Base-by-base conservation (phyloP, 129 eudicot species). In the Smallanthus sonchifolius region DNA sequence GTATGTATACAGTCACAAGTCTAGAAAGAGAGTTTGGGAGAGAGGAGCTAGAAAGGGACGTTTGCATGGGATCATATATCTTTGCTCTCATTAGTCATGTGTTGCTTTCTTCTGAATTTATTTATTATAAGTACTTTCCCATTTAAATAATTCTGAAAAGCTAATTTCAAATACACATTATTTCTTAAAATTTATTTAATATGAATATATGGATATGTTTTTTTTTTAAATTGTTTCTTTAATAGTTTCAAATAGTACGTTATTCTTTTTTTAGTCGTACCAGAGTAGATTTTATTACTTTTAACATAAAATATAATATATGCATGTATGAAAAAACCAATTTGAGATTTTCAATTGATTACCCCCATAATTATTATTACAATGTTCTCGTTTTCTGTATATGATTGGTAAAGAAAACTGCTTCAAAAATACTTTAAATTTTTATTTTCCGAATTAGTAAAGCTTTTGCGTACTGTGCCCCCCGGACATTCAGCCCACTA, bases 11-110 rank as follows among this genome's bases (percentile, higher is more conserved):
- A 44, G 6, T 65, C 57, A 49, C 70, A 45, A 61, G 60, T 74
- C 36, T 45, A 56, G 43, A 15, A 52, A 39, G 86, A 85, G 84
- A 79, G 79, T 72, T 70, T 80, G 87, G 86, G 89, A 77, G 86
- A 87, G 74, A 81, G 83, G 76, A 79, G 85, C 79, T 4, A 73
- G 92, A 87, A 87, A 87, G 87, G 84, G 93, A 87, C 93, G 85
- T 85, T 75, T 87, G 86, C 93, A 87, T 87, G 91, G 82, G 70
- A 45, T 51, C 81, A 62, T 74, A 70, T 40, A 49, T 73, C 83
- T 82, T 78, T 69, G 69, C 75, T 43, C 83, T 55, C 82, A 75
- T 83, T 69, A 77, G 81, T 85, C 93, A 87, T 78, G 72, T 67
- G 89, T 87, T 83, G 78, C 83, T 84, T 76, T 87, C 92, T 52